Percentiles rank a stretch among this genome's conserved stretches.
phyloP scores from a whole-genome alignment of 306 rosid genomes.

The Rubus parviflorus region DNA sequence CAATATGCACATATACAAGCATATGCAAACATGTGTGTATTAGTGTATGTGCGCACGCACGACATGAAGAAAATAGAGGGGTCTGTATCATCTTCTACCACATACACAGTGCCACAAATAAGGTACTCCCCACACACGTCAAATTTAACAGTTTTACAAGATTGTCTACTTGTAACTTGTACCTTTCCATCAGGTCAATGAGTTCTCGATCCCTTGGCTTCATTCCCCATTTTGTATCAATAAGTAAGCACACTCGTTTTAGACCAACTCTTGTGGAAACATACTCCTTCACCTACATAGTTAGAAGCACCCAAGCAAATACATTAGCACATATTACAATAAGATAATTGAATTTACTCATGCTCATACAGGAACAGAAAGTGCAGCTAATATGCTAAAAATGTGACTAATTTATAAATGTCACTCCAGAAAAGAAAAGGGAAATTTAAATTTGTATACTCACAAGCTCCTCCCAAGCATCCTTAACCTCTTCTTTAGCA shows the following conservation, averaged over 20 bases:
- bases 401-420: background rate
- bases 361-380: background rate
- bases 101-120: background rate
- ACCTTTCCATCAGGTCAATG: conserved; percentile 92
- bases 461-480: conserved; percentile 97
- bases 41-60: background rate
- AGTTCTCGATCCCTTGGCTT: conserved; percentile 92
- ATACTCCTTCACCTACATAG: conserved; percentile 83
- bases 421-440: conserved; percentile 14
- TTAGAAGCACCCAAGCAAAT: conserved; percentile 18
- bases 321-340: conserved; percentile 7
- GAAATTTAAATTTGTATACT: conserved; percentile 38
- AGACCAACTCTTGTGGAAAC: conserved; percentile 84
- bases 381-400: background rate
- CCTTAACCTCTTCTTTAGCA: conserved; percentile 96
- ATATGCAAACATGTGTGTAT: background rate
- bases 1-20: background rate
- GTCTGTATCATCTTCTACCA: background rate
- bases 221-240: conserved; percentile 97
- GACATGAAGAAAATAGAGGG: background rate
- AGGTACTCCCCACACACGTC: background rate
- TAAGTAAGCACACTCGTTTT: conserved; percentile 78
- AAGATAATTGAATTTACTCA: conserved; percentile 7
- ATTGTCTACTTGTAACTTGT: conserved; percentile 25
- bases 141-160: conserved; percentile 9